Evolutionary conservation across 2,329 filamentous ascomycete genomes (phyloP).

Genomic region (Aureobasidium leucospermi): DNA sequence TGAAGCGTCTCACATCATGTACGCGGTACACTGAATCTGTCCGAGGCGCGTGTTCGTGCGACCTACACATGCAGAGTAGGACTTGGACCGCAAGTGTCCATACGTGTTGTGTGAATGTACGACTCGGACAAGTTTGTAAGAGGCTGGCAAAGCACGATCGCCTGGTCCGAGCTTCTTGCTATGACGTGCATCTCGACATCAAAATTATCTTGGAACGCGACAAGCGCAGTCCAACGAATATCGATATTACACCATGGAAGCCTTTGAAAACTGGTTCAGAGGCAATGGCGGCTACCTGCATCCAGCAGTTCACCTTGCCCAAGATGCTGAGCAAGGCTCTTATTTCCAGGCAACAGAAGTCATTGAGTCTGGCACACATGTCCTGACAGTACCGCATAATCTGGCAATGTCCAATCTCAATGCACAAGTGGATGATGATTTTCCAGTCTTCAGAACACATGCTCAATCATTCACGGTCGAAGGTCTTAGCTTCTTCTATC

Average conservation of each 20-base stretch:
- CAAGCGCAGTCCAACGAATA: neutral
- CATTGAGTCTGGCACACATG: conserved; percentile 17
- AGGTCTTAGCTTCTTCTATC: conserved; percentile 30
- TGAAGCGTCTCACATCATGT: neutral
- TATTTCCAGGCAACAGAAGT: conserved; percentile 19
- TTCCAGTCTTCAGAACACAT: conserved; percentile 24
- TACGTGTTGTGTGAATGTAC: neutral
- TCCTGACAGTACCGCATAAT: conserved; percentile 26
- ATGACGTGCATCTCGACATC: neutral
- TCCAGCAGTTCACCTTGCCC: conserved; percentile 20
- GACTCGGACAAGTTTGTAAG: neutral
- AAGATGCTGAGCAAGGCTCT: conserved; percentile 21
- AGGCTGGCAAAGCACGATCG: neutral
- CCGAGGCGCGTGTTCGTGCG: neutral
- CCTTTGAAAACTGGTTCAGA: conserved; percentile 26
- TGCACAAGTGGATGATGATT: conserved; percentile 29
- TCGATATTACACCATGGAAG: neutral
- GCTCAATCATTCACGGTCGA: conserved; percentile 23
- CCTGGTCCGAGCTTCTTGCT: neutral
- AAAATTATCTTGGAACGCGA: neutral
- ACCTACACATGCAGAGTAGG: no score
- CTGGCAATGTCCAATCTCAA: conserved; percentile 31
- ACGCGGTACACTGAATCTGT: no score
- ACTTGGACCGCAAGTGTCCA: neutral
- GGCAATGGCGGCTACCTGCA: conserved; percentile 26